A percentile compares a stretch with the other conserved stretches of the same genome.
Conservation (phyloP, 1,284 basidiomycete species). For the Ustilago tritici region DNA sequence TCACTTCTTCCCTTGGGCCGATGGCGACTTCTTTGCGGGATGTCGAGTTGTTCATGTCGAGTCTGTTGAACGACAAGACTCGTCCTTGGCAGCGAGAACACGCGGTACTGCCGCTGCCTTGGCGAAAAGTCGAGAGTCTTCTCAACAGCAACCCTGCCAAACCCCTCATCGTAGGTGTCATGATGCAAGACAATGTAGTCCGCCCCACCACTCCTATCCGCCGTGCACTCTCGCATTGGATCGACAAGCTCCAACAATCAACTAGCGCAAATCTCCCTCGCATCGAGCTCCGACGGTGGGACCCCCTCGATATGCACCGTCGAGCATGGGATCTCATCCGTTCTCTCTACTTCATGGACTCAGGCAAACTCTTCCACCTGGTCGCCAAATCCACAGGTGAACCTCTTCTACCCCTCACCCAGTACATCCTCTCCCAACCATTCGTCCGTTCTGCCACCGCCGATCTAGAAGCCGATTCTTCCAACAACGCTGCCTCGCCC, state of each 20-base stretch:
- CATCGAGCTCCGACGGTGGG: conserved; percentile 29
- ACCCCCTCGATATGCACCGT: conserved; percentile 33
- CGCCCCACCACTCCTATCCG: conserved; percentile 33
- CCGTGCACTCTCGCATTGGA: conserved; percentile 32
- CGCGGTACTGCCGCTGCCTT: conserved; percentile 21
- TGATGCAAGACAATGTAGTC: conserved; percentile 45
- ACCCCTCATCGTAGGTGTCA: conserved; percentile 32
- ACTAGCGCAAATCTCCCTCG: not conserved
- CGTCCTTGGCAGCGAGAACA: conserved; percentile 42
- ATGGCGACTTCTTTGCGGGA: conserved; percentile 39
- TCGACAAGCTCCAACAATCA: conserved; percentile 18
- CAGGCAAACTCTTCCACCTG: conserved; percentile 38
- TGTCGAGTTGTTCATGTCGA: conserved; percentile 47
- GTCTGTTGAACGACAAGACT: conserved; percentile 33
- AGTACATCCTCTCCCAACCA: conserved; percentile 42
- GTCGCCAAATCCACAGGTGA: conserved; percentile 44
- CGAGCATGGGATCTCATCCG: conserved; percentile 51
- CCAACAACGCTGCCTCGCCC: not conserved
- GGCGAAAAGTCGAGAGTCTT: conserved; percentile 34
- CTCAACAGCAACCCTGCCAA: conserved; percentile 3
- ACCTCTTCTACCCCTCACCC: conserved; percentile 47
- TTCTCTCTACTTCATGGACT: conserved; percentile 56
- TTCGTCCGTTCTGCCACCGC: conserved; percentile 21
- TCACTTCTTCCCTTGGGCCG: conserved; percentile 40
- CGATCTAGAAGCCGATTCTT: conserved; percentile 16